Evolutionary conservation across 495 filamentous ascomycete genomes (phyloP), one percentile per base, ranked within the genome.

Genomic region (Letharia columbiana): DNA sequence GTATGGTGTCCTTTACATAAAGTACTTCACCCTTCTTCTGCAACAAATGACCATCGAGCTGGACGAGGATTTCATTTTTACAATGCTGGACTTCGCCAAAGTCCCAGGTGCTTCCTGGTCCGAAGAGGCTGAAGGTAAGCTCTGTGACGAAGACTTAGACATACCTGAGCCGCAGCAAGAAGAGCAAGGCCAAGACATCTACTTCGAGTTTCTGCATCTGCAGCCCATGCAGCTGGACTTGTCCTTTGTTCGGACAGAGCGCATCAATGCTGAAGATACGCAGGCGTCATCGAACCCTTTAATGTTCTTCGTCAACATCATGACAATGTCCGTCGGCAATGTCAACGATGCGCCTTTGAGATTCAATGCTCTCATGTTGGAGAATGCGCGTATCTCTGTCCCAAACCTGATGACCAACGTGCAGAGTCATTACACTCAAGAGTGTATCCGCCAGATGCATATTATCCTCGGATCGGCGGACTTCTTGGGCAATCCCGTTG

Each of bases 291-390:
- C 85, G 9, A 98, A 96, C 70, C 94, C 94, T 1, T 77, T 98
- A 76, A 96, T 97, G 92, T 98, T 97, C 79, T 89, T 96, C 73
- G 85, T 98, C 75, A 96, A 98, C 74, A 89, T 96, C 70, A 86
- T 98, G 81, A 97, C 94, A 28, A 98, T 98, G 94, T 96, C 94
- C 15, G 91, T 98, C 71, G 94, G 94, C 62, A 98, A 98, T 72
- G 88, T 98, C 80, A 98, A 98, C 71, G 94, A 98, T 75, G 94
- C 94, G 20, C 94, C 94, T 0, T 84, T 98, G 37, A 85, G 91
- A 54, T 83, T 98, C 66, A 98, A 96, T 69, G 90, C 94, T 17
- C 78, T 98, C 42, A 90, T 98, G 83, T 78, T 98, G 15, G 94
- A 98, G 75, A 98, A 98, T 71, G 92, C 91, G 37, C 89, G 94